phyloP scores from a whole-genome alignment of 345 rosid species.

The Melaleuca quinquenervia region DNA sequence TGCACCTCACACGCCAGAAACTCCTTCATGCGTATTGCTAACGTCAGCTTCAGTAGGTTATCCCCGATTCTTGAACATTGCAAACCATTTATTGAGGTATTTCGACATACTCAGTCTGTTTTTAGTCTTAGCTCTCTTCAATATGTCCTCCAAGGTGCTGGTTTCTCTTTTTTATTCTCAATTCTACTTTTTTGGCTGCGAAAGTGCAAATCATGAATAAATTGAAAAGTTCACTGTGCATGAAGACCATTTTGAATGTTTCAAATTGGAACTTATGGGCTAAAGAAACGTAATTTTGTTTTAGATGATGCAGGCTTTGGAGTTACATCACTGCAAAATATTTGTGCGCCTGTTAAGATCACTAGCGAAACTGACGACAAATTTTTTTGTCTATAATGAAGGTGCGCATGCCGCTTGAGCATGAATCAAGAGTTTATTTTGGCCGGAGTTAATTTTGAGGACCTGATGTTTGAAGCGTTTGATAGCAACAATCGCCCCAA shows the following conservation, averaged over 20 bases:
- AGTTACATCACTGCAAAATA: too few species aligned
- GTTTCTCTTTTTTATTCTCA: neutral
- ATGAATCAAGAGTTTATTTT: conserved; percentile 19
- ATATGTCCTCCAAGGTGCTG: neutral
- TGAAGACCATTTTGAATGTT: neutral
- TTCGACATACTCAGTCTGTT: neutral
- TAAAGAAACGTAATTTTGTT: neutral
- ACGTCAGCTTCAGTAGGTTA: neutral
- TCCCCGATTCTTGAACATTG: neutral
- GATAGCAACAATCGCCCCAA: too few species aligned
- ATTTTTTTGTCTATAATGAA: too few species aligned
- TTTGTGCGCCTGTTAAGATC: neutral
- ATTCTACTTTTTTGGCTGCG: too few species aligned
- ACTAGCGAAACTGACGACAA: neutral
- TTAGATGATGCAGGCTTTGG: neutral
- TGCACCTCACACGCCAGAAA: neutral
- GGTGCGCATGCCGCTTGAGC: conserved; percentile 10
- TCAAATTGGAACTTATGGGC: neutral
- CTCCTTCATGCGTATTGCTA: neutral
- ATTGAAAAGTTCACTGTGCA: neutral
- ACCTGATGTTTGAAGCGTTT: conserved; percentile 1
- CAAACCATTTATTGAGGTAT: neutral
- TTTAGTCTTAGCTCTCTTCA: too few species aligned
- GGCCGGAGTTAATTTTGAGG: conserved; percentile 21
- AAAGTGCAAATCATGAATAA: too few species aligned